Evolutionary conservation across 139 green algal genomes (phyloP).

Genomic region (Chlamydomonas urium): DNA sequence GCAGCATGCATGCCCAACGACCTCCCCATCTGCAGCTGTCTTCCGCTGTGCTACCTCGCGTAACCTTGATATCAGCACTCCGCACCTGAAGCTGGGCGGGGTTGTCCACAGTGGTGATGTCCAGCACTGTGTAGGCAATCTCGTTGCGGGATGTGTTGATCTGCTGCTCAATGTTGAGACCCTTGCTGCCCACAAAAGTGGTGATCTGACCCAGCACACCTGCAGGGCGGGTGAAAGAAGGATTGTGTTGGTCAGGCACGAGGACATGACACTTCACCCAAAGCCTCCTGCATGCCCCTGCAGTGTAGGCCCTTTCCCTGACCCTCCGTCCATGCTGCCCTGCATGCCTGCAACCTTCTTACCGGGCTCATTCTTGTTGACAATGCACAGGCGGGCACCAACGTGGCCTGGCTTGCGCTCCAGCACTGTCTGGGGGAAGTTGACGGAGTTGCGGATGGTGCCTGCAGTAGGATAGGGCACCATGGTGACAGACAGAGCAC

Average conservation of each 20-base stretch:
- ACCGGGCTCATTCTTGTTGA: slow-evolving; percentile 43
- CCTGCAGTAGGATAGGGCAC: too few relatives aligned
- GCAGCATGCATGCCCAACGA: too few relatives aligned
- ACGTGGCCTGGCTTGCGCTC: slow-evolving; percentile 33
- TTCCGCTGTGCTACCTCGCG: too few relatives aligned
- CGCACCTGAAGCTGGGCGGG: slow-evolving; percentile 31
- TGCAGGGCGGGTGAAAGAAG: not conserved
- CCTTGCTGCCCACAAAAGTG: slow-evolving; percentile 37
- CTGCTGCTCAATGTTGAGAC: slow-evolving; percentile 53
- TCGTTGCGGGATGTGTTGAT: slow-evolving; percentile 49
- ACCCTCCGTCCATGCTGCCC: too few relatives aligned
- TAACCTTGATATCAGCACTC: too few relatives aligned
- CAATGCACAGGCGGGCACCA: slow-evolving; percentile 45
- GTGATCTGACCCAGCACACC: slow-evolving; percentile 55
- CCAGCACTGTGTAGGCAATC: slow-evolving; percentile 56
- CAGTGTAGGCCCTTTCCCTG: too few relatives aligned
- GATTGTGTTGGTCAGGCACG: too few relatives aligned
- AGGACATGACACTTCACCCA: too few relatives aligned
- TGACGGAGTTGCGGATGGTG: slow-evolving; percentile 53
- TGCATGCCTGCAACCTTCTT: not conserved
- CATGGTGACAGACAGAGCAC: too few relatives aligned
- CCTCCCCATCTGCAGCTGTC: too few relatives aligned
- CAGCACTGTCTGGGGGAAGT: slow-evolving; percentile 49
- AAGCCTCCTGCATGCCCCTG: too few relatives aligned
- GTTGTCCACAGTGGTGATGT: slow-evolving; percentile 37